Percentiles rank a stretch among this genome's conserved stretches.
Evolutionary conservation across 1,284 basidiomycete species (phyloP).

Genomic region (Ceratobasidium sp.): DNA sequence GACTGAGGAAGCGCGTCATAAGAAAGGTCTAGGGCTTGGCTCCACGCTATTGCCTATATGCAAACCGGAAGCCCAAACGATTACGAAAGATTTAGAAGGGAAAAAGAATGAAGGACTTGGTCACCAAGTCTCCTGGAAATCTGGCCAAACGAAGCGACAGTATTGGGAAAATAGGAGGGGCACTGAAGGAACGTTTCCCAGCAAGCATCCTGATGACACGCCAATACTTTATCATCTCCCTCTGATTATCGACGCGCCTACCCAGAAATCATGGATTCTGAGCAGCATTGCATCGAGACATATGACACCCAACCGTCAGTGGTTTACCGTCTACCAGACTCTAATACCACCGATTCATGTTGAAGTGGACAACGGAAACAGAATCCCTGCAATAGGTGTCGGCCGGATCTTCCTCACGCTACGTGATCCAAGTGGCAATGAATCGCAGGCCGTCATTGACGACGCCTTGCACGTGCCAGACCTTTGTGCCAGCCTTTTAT

Average conservation of each 20-base stretch:
- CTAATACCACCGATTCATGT: background rate
- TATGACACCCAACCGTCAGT: slow-evolving; percentile 7
- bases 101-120: background rate
- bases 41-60: background rate
- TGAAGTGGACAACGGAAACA: slow-evolving; percentile 4
- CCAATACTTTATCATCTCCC: background rate
- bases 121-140: background rate
- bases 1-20: background rate
- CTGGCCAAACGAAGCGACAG: background rate
- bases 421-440: background rate
- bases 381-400: slow-evolving; percentile 4
- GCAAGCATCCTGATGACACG: background rate
- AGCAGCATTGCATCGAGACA: background rate
- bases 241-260: too few species aligned
- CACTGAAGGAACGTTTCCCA: background rate
- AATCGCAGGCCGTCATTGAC: background rate
- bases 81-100: background rate
- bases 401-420: background rate
- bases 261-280: background rate
- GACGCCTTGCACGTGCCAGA: slow-evolving; percentile 4
- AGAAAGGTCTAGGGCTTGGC: background rate
- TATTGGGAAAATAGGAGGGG: background rate
- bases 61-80: background rate
- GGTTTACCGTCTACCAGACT: slow-evolving; percentile 1
- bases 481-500: slow-evolving; percentile 2